Base-by-base conservation (phyloP, 2,329 filamentous ascomycete species). In the Annulohypoxylon truncatum region DNA sequence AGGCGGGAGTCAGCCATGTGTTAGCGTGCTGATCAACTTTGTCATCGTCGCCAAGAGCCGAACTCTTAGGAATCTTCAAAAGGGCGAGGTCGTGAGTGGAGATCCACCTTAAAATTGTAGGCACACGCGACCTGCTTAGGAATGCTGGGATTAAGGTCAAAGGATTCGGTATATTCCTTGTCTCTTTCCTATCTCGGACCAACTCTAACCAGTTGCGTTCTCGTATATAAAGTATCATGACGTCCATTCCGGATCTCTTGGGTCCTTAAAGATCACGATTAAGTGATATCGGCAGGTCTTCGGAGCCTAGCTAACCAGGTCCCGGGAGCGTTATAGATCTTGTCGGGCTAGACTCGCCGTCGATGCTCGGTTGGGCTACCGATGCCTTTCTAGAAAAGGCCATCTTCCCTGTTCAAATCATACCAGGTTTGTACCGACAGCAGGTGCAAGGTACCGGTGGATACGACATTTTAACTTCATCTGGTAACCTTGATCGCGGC, bases 1-100 rank as follows among this genome's bases (percentile, higher is more conserved):
- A 51, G 44, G 53, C 29, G 22, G 22, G 20, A 59, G 48, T 33
- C 48, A 58, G 53, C 40, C 20, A 40, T 15, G 40, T 58, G 29
- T 29, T 35, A 15, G 28, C 13, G 38, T 29, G 44, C n/a, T 35
- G 22, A 54, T 40, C 26, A 18, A 33, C 28, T 58, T 50, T 58
- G 54, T 54, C 26, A 62, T 62, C 59, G 50, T 42, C 35, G 61
- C 61, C 64, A 67, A 64, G 58, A 35, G 26, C 28, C 13, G n/a
- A 47, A 35, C 28, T 13, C 15, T 7, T 33, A 28, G 24, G 22
- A 28, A 26, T 42, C 40, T 44, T 33, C 50, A 47, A 46, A 15
- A 46, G 53, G 48, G 44, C 22, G 55, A 55, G 38, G 47, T 18
- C 18, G 13, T 26, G 13, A 33, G 48, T 40, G 53, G 6, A 46